Evolutionary conservation across 805 yeast genomes (phyloP), one percentile per base, ranked within the genome.

Genomic region (Metschnikowia kunwiensis): DNA sequence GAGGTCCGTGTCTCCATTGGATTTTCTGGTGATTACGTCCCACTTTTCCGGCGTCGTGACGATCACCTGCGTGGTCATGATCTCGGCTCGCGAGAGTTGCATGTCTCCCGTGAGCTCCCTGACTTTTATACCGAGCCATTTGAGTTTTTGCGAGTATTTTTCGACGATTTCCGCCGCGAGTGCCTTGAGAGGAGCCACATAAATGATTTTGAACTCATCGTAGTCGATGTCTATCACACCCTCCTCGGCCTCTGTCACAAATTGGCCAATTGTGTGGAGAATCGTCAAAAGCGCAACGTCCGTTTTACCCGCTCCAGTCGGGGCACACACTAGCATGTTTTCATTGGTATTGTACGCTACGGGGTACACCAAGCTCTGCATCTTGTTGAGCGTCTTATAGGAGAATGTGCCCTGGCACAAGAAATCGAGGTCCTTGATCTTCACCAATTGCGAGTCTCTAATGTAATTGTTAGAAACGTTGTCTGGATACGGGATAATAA

Each of bases 21-120:
- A 82, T 55, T 93, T 93, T 55, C 97, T 76, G 0, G 98, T 91
- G 2, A 93, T 96, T 2, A 93, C 97, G 63, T 88, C 97, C 97
- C 97, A 88, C 28, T 48, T 88, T 55, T 88, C 97, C 0, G 97
- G 97, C 0, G 97, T 88, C 0, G 96, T 89, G 2, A 88, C 96
- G 45, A 88, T 84, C 26, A 88, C 72, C 56, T 88, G 96, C 1
- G 97, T 89, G 1, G 76, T 75, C 51, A 78, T 57, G 26, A 88
- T 86, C 25, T 88, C 96, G 2, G 82, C 72, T 45, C 79, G 77
- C 0, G 95, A 83, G 35, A 88, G 62, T 54, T 88, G 96, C 96
- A 89, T 89, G 63, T 88, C 97, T 55, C 97, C 97, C 3, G 97
- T 89, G 41, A 89, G 68, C 54, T 89, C 97, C 29, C 93, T 63